phyloP scores from a whole-genome alignment of 345 rosid species.

The Hibiscus tridactylites region DNA sequence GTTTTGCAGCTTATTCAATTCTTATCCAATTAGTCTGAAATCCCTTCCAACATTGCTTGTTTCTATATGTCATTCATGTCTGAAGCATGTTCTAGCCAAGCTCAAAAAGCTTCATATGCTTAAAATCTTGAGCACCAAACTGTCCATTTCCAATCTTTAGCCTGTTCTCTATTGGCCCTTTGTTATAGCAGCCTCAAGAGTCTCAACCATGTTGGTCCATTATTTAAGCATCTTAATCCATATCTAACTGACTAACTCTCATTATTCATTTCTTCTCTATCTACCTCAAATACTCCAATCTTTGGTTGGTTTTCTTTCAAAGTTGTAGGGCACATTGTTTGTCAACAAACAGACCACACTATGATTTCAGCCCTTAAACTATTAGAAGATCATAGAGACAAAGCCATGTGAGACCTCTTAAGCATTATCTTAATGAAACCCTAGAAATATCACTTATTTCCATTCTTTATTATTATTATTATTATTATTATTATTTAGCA shows the following conservation, averaged over 20 bases:
- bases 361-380: not conserved
- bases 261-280: too few relatives aligned
- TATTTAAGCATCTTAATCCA: too few relatives aligned
- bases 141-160: not conserved
- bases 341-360: not conserved
- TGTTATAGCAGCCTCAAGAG: too few relatives aligned
- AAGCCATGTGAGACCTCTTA: constrained; percentile 4
- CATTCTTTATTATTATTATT: not conserved
- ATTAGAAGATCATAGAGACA: not conserved
- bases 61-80: not conserved
- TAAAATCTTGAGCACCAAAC: not conserved
- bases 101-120: not conserved
- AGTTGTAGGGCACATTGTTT: not conserved
- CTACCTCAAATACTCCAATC: too few relatives aligned
- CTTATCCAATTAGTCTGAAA: too few relatives aligned
- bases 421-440: not conserved
- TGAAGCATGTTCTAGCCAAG: not conserved
- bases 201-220: too few relatives aligned
- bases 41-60: too few relatives aligned
- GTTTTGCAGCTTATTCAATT: too few relatives aligned
- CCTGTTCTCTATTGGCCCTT: not conserved
- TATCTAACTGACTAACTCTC: too few relatives aligned
- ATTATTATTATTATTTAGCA: not conserved
- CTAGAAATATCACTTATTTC: not conserved
- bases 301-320: not conserved